These are phyloP conservation scores for Pseudogymnoascus sp. DNA, from an alignment of 2,329 filamentous ascomycete species.

Conservation along the genomic window DNA sequence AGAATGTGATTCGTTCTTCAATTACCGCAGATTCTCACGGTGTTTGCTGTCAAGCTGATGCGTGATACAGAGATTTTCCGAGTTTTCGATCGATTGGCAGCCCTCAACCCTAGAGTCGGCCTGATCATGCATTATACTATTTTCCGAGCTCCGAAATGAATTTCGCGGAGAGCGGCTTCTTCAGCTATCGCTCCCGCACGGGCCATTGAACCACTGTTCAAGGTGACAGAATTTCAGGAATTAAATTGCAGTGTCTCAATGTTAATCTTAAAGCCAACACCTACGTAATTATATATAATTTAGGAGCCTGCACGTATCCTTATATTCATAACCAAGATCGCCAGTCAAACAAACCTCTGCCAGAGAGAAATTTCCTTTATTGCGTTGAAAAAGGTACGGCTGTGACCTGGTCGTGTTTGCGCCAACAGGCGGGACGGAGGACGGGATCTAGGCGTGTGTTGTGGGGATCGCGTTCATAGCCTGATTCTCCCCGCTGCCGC, in stretches of 20 bases:
- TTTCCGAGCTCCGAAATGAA: neutral
- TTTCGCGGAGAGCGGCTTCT: conserved; percentile 4
- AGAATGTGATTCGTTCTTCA: neutral
- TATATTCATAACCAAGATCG: neutral
- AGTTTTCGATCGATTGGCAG: conserved; percentile 2
- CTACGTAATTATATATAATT: conserved; percentile 4
- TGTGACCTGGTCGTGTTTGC: neutral
- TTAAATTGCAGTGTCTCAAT: conserved; percentile 9
- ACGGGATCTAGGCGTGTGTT: conserved; percentile 3
- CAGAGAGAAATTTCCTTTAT: neutral
- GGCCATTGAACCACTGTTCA: neutral
- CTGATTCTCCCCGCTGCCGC: neutral
- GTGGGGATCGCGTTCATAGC: neutral
- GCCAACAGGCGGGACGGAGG: conserved; percentile 5
- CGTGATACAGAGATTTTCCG: neutral
- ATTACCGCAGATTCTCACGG: neutral
- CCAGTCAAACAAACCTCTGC: neutral
- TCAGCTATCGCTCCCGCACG: neutral
- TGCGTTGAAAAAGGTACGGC: neutral
- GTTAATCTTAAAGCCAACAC: conserved; percentile 4
- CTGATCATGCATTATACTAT: neutral
- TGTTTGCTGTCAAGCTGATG: neutral
- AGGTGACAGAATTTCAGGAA: conserved; percentile 8
- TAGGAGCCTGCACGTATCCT: conserved; percentile 6
- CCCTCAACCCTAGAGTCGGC: neutral